These are phyloP conservation scores for Arxiozyma bovina DNA, from an alignment of 1,139 yeast species.

Conservation along the genomic window DNA sequence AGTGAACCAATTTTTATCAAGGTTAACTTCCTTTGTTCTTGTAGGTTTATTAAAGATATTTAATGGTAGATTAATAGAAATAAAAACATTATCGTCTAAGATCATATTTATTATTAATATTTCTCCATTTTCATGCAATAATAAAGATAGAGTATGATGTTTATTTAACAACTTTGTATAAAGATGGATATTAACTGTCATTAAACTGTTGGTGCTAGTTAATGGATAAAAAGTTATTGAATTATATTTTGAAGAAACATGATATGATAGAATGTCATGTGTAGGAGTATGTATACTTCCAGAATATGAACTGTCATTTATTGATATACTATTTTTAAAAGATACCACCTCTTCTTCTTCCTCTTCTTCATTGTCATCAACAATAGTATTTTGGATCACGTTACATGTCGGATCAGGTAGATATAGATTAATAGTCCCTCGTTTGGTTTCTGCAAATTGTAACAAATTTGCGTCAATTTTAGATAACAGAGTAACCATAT, in stretches of 20 bases:
- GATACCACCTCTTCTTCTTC: not conserved
- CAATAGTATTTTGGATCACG: not conserved
- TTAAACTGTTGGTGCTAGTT: slow-evolving; percentile 15
- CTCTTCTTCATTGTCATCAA: not conserved
- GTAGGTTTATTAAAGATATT: slow-evolving; percentile 18
- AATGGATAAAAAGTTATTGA: slow-evolving; percentile 20
- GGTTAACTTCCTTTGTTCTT: slow-evolving; percentile 7
- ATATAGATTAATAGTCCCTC: slow-evolving; percentile 7
- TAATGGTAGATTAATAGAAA: slow-evolving; percentile 29
- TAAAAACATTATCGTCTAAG: slow-evolving; percentile 30
- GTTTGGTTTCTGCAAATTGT: slow-evolving; percentile 10
- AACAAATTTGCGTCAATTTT: slow-evolving; percentile 20
- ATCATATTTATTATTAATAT: slow-evolving; percentile 20
- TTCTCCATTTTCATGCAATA: slow-evolving; percentile 12
- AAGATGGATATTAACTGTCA: slow-evolving; percentile 20
- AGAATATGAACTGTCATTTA: slow-evolving; percentile 16
- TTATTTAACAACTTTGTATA: slow-evolving; percentile 21
- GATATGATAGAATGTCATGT: slow-evolving; percentile 21
- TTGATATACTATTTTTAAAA: not conserved
- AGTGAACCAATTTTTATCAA: slow-evolving; percentile 45
- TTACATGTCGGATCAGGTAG: slow-evolving; percentile 7
- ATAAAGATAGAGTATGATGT: slow-evolving; percentile 22
- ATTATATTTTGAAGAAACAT: slow-evolving; percentile 17
- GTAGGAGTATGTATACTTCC: slow-evolving; percentile 14
- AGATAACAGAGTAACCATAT: slow-evolving; percentile 16